Conservation (phyloP, 306 rosid genomes). For the Amphicarpaea edgeworthii region DNA sequence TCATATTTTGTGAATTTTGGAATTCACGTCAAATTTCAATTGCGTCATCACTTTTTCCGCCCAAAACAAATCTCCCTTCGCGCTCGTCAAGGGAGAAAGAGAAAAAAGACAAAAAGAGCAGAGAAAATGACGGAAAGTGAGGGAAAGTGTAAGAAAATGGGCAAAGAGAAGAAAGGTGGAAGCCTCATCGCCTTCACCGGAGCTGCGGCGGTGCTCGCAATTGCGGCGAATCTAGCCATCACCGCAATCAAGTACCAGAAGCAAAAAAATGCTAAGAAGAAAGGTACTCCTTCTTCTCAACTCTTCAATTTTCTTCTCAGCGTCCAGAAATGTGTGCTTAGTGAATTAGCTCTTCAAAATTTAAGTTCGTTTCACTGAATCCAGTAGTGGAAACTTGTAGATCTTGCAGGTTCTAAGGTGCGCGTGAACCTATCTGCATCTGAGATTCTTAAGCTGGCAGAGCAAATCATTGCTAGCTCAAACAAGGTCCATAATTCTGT, state of each 20-base stretch:
- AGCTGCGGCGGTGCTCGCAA: slow-evolving; percentile 76
- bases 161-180: slow-evolving; percentile 54
- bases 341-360: neutral
- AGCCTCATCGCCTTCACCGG: slow-evolving; percentile 71
- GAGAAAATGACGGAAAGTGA: slow-evolving; percentile 68
- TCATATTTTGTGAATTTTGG: slow-evolving; percentile 14
- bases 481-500: slow-evolving; percentile 78
- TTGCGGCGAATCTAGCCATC: slow-evolving; percentile 73
- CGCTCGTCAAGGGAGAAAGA: slow-evolving; percentile 56
- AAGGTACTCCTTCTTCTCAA: slow-evolving; percentile 54
- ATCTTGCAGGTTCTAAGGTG: slow-evolving; percentile 74
- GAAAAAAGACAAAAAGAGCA: slow-evolving; percentile 20
- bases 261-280: slow-evolving; percentile 59
- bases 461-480: slow-evolving; percentile 74
- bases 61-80: slow-evolving; percentile 60
- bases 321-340: neutral
- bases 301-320: slow-evolving; percentile 33
- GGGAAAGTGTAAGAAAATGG: slow-evolving; percentile 64
- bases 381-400: slow-evolving; percentile 48
- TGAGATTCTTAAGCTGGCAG: slow-evolving; percentile 81
- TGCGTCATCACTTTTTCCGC: slow-evolving; percentile 47
- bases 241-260: slow-evolving; percentile 61
- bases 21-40: slow-evolving; percentile 43
- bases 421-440: slow-evolving; percentile 70
- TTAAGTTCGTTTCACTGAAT: slow-evolving; percentile 31